A percentile compares a stretch with the other conserved stretches of the same genome.
Evolutionary conservation across 2,329 filamentous ascomycete species (phyloP).

Genomic region (Nemania sp.): DNA sequence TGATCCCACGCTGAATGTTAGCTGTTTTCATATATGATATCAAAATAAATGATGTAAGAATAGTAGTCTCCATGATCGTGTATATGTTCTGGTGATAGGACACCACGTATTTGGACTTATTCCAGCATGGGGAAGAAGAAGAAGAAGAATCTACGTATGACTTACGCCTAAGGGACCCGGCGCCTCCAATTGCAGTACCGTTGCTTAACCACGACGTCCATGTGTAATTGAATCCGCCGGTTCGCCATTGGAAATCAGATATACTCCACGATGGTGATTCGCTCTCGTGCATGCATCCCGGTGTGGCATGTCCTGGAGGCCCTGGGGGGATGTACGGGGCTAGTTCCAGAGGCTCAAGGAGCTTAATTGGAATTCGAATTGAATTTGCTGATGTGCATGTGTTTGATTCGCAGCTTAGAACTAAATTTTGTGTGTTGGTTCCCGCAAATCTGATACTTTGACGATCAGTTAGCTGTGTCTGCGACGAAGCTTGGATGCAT

Average conservation of each 20-base stretch:
- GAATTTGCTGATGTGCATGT: not conserved
- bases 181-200: not conserved
- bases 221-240: conserved; percentile 6
- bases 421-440: not conserved
- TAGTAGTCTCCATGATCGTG: not conserved
- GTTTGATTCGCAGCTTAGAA: not conserved
- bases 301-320: not conserved
- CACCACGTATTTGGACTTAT: not conserved
- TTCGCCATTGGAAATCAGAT: conserved; percentile 7
- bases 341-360: not conserved
- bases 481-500: not conserved
- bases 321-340: not conserved
- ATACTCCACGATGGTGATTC: conserved; percentile 5
- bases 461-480: conserved; percentile 2
- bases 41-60: too few relatives aligned
- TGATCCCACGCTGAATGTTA: too few relatives aligned
- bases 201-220: not conserved
- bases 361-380: conserved; percentile 3
- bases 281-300: not conserved
- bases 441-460: conserved; percentile 6
- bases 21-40: too few relatives aligned
- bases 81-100: not conserved
- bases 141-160: not conserved
- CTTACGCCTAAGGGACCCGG: not conserved
- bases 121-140: not conserved